Percentiles rank a stretch among this genome's conserved stretches.
phyloP scores from a whole-genome alignment of 2,329 filamentous ascomycete species.

The Colletotrichum sidae region DNA sequence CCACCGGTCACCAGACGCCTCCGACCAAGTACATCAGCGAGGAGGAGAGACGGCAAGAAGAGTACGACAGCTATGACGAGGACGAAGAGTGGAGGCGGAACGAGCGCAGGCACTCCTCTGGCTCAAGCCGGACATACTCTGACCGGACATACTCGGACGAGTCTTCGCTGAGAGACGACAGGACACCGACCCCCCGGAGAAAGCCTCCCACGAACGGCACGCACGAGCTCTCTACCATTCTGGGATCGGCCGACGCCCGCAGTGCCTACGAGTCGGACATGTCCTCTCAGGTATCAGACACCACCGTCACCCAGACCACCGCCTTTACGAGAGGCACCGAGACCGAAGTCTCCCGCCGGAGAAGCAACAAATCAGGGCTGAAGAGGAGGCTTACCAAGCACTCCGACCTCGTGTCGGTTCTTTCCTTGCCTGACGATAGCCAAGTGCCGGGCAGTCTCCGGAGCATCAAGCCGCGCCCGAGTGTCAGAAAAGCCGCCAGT shows the following conservation, averaged over 20 bases:
- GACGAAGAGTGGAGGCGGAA: slow-evolving; percentile 38
- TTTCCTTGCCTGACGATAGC: slow-evolving; percentile 76
- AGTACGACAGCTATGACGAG: slow-evolving; percentile 41
- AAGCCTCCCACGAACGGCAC: slow-evolving; percentile 65
- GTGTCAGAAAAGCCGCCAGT: slow-evolving; percentile 79
- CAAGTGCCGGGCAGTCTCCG: slow-evolving; percentile 69
- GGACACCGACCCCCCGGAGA: slow-evolving; percentile 45
- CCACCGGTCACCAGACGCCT: slow-evolving; percentile 58
- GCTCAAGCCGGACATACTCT: slow-evolving; percentile 45
- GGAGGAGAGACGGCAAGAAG: slow-evolving; percentile 50
- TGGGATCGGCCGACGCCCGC: slow-evolving; percentile 61
- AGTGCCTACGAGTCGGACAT: slow-evolving; percentile 61
- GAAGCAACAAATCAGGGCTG: slow-evolving; percentile 64
- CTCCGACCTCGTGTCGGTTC: slow-evolving; percentile 91
- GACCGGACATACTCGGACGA: slow-evolving; percentile 36
- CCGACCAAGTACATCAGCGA: slow-evolving; percentile 62
- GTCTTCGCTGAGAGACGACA: slow-evolving; percentile 41
- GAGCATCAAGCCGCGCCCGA: slow-evolving; percentile 81
- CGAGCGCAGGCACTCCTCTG: slow-evolving; percentile 46
- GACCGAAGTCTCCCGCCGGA: slow-evolving; percentile 57
- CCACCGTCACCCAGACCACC: slow-evolving; percentile 66
- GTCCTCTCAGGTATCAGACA: slow-evolving; percentile 61
- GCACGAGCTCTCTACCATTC: slow-evolving; percentile 68
- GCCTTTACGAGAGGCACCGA: slow-evolving; percentile 59
- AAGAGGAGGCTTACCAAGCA: slow-evolving; percentile 89